Evolutionary conservation across 768 basidiomycete species (phyloP), one percentile per base, ranked within the genome.

Genomic region (Agrocybe praecox): DNA sequence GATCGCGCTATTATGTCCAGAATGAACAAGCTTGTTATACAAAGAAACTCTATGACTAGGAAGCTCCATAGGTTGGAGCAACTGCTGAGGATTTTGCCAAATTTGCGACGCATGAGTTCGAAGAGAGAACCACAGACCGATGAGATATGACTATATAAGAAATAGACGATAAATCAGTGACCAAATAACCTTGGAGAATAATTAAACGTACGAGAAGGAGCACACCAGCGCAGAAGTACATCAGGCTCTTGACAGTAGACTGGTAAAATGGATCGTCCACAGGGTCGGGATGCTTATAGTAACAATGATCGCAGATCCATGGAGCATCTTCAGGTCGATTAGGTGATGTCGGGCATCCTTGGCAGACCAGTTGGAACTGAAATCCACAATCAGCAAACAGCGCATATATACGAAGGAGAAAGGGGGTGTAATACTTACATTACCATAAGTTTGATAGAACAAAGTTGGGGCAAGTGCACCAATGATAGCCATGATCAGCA

Each of bases 401-500:
- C 33, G 49, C 4, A 32, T 29, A 29, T 29, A 9, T 9, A 29
- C 4, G 26, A 9, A 29, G 9, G 9, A 29, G 26, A 9, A 29
- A 29, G 26, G 9, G 26, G 9, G 9, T 5, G 34, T 9, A 14
- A n/a, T 26, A 43, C 94, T 74, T 67, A 98, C 96, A 61, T 92
- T 94, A 50, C 97, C 97, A 70, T 96, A 99, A 10, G 90, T 95
- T 72, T 98, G 96, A 74, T 99, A 99, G 72, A 99, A 99, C 67
- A 99, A 69, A 0, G 97, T 98, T 2, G 97, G 97, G 0, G 94
- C 86, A 56, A 99, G 77, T 1, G 92, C 93, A 12, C 97, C 97
- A 59, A 99, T 96, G 70, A 99, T 93, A 12, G 97, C 97, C 96
- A 98, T 98, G 74, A 99, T 98, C 70, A 99, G 73, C 93, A 99